Evolutionary conservation across 202 grass and related monocot genomes (phyloP).

Genomic region (Dendrocalamus latiflorus): DNA sequence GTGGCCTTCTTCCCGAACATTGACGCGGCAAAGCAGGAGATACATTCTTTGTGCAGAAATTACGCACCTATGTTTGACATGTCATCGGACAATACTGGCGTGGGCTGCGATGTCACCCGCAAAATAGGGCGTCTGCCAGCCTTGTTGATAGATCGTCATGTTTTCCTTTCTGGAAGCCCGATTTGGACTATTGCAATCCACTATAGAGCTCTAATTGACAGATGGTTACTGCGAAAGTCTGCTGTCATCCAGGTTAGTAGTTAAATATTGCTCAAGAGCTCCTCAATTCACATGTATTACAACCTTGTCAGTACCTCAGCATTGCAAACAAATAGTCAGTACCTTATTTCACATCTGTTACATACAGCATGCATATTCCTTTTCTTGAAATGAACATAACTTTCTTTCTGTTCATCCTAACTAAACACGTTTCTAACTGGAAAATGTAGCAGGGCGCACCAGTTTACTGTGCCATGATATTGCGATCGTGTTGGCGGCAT

Average conservation of each 20-base stretch:
- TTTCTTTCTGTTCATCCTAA: not conserved
- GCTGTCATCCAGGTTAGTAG: conserved; percentile 34
- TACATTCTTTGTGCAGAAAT: conserved; percentile 29
- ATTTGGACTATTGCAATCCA: conserved; percentile 12
- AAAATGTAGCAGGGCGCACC: conserved; percentile 28
- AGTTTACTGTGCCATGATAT: not conserved
- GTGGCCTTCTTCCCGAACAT: conserved; percentile 22
- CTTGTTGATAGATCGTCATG: conserved; percentile 2
- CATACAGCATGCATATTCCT: too few relatives aligned
- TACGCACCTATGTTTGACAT: conserved; percentile 11
- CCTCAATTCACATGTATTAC: not conserved
- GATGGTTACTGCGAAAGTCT: conserved; percentile 29
- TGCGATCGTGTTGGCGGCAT: conserved; percentile 7
- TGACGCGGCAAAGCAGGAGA: conserved; percentile 7
- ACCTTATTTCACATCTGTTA: not conserved
- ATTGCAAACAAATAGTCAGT: not conserved
- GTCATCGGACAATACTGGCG: conserved; percentile 12
- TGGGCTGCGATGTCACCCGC: not conserved
- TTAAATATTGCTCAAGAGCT: not conserved
- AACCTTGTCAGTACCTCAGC: not conserved
- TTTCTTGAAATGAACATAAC: not conserved
- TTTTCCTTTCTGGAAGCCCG: conserved; percentile 22
- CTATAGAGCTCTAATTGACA: conserved; percentile 32
- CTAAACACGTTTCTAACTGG: not conserved
- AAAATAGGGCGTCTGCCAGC: conserved; percentile 12